Percentiles rank a stretch among this genome's conserved stretches.
Conservation (phyloP, 2,329 filamentous ascomycete genomes). For the Meredithiella fracta region DNA sequence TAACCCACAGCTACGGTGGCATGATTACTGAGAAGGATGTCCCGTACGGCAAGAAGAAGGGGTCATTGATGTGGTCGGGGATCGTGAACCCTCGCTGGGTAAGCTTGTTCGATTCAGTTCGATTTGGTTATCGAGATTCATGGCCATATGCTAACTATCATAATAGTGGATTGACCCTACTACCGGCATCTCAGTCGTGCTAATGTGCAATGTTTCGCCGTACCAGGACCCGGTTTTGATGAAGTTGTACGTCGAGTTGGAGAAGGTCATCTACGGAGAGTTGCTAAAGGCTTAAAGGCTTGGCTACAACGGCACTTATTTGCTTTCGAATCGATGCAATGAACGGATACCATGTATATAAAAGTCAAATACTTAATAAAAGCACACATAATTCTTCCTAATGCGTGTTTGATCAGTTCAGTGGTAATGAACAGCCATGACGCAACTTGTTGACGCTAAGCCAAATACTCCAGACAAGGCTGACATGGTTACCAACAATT, state of each 20-base stretch:
- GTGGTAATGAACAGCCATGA: no score
- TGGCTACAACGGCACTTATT: not conserved
- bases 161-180: constrained; percentile 23
- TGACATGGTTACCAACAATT: no score
- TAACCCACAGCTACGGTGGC: constrained; percentile 26
- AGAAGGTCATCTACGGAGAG: constrained; percentile 24
- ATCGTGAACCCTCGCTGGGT: constrained; percentile 28
- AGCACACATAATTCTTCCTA: no score
- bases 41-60: constrained; percentile 25
- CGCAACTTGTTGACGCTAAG: no score
- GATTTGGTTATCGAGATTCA: not conserved
- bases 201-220: constrained; percentile 26
- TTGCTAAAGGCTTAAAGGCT: constrained; percentile 6
- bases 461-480: no score
- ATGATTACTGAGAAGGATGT: constrained; percentile 25
- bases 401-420: no score
- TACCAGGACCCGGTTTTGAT: constrained; percentile 23
- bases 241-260: constrained; percentile 25
- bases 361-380: not conserved
- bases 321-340: not conserved
- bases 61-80: constrained; percentile 30
- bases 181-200: constrained; percentile 25
- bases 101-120: constrained; percentile 16
- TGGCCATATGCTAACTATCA: not conserved
- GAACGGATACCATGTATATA: not conserved